Conservation (phyloP, 352 stramenopile species). For the Pythium myriotylum region DNA sequence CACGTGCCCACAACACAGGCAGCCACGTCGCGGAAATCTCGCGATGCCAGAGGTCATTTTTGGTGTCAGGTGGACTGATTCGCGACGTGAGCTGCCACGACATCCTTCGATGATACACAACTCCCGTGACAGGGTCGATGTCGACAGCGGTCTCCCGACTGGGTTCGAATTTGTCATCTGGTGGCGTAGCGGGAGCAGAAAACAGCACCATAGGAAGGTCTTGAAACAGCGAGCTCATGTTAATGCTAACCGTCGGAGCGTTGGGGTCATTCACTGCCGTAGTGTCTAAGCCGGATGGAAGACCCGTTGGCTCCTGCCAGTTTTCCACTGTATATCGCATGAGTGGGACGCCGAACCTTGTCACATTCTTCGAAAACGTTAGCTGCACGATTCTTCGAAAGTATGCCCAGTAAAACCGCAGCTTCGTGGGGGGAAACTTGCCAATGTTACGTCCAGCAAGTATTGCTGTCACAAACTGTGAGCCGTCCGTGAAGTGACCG, state of each 20-base stretch:
- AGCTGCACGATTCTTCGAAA: conserved; percentile 44
- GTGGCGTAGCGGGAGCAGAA: conserved; percentile 7
- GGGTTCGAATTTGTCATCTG: conserved; percentile 5
- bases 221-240: conserved; percentile 50
- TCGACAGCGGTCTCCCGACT: conserved; percentile 39
- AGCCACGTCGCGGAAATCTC: conserved; percentile 35
- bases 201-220: conserved; percentile 43
- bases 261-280: not conserved
- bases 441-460: conserved; percentile 24
- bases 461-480: conserved; percentile 58
- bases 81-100: conserved; percentile 51
- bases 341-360: conserved; percentile 47
- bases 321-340: conserved; percentile 48
- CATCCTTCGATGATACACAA: conserved; percentile 48
- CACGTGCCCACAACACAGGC: conserved; percentile 49
- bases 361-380: conserved; percentile 46
- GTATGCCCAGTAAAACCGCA: conserved; percentile 64
- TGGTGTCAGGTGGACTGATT: conserved; percentile 13
- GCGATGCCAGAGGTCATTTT: conserved; percentile 41
- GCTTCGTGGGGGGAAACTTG: conserved; percentile 38
- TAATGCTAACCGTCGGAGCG: conserved; percentile 27
- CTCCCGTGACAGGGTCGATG: conserved; percentile 50
- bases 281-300: conserved; percentile 37
- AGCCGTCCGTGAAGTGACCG: conserved; percentile 47
- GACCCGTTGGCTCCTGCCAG: conserved; percentile 39